These are phyloP conservation scores for Hyphodiscus sp. DNA, from an alignment of 2,329 filamentous ascomycete genomes.

Conservation along the genomic window DNA sequence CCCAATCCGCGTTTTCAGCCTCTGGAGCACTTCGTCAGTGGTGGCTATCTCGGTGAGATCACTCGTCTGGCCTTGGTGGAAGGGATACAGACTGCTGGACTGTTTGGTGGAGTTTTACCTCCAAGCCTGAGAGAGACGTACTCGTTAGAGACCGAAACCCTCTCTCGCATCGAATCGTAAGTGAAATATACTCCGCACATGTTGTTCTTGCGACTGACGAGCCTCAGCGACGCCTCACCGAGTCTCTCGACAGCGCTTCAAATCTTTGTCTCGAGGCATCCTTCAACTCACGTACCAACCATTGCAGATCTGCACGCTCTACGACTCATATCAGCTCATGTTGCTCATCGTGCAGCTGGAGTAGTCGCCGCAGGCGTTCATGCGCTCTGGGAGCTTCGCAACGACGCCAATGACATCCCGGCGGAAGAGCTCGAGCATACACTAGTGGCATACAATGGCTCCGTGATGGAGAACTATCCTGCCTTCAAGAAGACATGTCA, in stretches of 20 bases:
- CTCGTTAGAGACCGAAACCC: slow-evolving; percentile 53
- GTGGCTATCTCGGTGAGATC: slow-evolving; percentile 62
- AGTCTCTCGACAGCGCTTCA: slow-evolving; percentile 32
- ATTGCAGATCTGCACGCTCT: slow-evolving; percentile 45
- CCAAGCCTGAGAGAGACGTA: slow-evolving; percentile 46
- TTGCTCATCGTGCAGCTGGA: slow-evolving; percentile 52
- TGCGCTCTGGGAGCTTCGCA: slow-evolving; percentile 51
- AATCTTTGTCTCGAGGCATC: slow-evolving; percentile 45
- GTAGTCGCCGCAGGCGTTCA: slow-evolving; percentile 53
- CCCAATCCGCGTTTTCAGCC: slow-evolving; percentile 55
- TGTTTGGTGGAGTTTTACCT: slow-evolving; percentile 52
- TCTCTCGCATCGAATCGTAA: slow-evolving; percentile 49
- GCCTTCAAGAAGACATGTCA: slow-evolving; percentile 58
- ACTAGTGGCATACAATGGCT: slow-evolving; percentile 71
- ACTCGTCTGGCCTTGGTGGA: slow-evolving; percentile 52
- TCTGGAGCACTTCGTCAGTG: slow-evolving; percentile 55
- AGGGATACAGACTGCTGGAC: slow-evolving; percentile 46
- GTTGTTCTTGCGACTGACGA: background rate
- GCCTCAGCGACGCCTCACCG: slow-evolving; percentile 2
- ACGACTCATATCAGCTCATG: slow-evolving; percentile 45
- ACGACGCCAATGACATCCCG: slow-evolving; percentile 37
- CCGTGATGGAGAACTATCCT: slow-evolving; percentile 74
- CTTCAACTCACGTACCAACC: slow-evolving; percentile 37
- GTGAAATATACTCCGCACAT: slow-evolving; percentile 19
- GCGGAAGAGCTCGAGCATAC: slow-evolving; percentile 36